Evolutionary conservation across 345 rosid genomes (phyloP).

Genomic region (Cardamine occulta): DNA sequence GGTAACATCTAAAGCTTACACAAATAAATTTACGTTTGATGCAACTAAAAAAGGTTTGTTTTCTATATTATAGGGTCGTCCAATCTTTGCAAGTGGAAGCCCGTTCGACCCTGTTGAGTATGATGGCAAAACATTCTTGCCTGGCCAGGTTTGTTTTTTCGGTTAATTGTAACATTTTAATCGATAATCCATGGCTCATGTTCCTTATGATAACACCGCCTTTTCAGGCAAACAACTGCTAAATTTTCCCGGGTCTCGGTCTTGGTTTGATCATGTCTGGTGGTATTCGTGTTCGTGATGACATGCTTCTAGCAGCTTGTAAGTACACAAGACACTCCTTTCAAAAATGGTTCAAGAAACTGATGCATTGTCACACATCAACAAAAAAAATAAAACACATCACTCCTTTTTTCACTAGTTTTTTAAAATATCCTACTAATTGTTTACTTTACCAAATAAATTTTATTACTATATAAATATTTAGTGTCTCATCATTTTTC

Average conservation of each 20-base stretch:
- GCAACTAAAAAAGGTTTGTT: neutral
- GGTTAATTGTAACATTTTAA: neutral
- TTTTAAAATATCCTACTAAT: neutral
- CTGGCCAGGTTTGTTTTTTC: constrained; percentile 74
- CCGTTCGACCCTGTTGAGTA: constrained; percentile 86
- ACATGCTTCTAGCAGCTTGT: constrained; percentile 99
- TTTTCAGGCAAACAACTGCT: constrained; percentile 89
- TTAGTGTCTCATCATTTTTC: neutral
- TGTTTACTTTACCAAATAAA: neutral
- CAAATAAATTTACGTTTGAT: neutral
- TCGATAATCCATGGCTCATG: neutral
- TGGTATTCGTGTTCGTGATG: constrained; percentile 86
- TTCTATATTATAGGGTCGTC: constrained; percentile 68
- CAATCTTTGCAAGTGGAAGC: constrained; percentile 97
- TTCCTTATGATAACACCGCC: neutral
- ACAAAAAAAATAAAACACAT: neutral
- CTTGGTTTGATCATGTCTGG: constrained; percentile 92
- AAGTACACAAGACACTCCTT: constrained; percentile 45
- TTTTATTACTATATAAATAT: neutral
- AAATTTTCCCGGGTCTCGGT: constrained; percentile 94
- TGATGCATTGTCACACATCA: constrained; percentile 7
- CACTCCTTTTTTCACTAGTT: neutral
- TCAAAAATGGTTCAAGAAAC: neutral
- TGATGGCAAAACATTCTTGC: constrained; percentile 61
- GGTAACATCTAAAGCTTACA: constrained; percentile 47